Evolutionary conservation across 2,329 filamentous ascomycete species (phyloP).

Genomic region (Sporothrix humicola): DNA sequence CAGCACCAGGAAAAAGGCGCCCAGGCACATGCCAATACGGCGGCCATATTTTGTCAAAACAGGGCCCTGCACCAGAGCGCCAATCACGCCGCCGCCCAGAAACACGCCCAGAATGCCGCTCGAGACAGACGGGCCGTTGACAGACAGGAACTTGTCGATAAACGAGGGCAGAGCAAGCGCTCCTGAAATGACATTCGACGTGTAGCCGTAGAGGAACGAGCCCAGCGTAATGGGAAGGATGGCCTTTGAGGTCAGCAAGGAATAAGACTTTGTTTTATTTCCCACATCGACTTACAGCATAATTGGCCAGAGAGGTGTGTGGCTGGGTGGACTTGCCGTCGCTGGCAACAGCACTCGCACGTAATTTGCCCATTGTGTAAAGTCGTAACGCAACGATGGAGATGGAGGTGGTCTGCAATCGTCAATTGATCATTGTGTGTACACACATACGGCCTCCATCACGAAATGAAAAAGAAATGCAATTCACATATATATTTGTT

Average conservation of each 20-base stretch:
- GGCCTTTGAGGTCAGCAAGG: too few relatives aligned
- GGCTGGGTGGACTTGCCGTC: background rate
- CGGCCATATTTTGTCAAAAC: background rate
- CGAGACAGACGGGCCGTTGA: background rate
- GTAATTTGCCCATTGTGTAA: too few relatives aligned
- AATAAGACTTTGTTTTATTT: too few relatives aligned
- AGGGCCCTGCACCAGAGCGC: background rate
- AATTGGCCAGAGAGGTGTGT: background rate
- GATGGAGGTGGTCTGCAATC: too few relatives aligned
- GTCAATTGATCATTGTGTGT: too few relatives aligned
- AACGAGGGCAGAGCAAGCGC: background rate
- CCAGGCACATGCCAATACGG: background rate
- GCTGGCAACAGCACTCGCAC: too few relatives aligned
- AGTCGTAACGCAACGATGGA: too few relatives aligned
- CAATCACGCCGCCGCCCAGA: background rate
- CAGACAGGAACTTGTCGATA: background rate
- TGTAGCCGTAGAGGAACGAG: background rate
- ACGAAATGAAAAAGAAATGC: background rate
- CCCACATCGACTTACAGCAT: too few relatives aligned
- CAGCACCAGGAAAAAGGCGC: background rate
- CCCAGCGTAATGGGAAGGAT: background rate
- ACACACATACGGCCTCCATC: too few relatives aligned
- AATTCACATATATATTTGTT: too few relatives aligned
- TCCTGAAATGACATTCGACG: background rate
- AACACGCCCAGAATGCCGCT: slow-evolving; percentile 2